phyloP scores from a whole-genome alignment of 768 basidiomycete species.

The Mycena belliarum region DNA sequence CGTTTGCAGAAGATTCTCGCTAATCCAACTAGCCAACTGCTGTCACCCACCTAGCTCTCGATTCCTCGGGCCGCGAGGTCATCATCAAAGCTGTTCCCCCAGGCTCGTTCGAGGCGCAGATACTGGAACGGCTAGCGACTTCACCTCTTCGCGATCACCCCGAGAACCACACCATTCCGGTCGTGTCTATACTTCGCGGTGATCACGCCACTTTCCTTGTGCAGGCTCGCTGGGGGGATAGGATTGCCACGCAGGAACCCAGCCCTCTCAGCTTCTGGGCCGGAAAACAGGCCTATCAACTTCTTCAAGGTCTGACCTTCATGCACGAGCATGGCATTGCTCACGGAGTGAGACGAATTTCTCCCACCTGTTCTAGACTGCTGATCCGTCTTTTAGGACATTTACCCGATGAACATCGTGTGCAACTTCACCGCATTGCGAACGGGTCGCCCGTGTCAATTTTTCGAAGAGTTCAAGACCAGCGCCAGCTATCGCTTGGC shows the following conservation, averaged over 20 bases:
- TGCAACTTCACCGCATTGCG: too few species aligned
- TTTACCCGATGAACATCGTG: too few species aligned
- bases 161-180: constrained; percentile 4
- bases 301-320: neutral
- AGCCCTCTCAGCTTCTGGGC: neutral
- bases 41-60: neutral
- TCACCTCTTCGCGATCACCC: neutral
- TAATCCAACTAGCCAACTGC: neutral
- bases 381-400: too few species aligned
- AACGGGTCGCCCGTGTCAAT: too few species aligned
- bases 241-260: too few species aligned
- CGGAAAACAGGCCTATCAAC: neutral
- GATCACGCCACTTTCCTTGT: neutral
- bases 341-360: neutral
- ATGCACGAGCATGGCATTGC: constrained; percentile 1
- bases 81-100: neutral
- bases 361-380: too few species aligned
- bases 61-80: neutral
- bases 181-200: neutral
- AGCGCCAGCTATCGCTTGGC: too few species aligned
- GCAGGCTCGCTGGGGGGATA: neutral
- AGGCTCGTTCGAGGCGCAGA: neutral
- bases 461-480: too few species aligned
- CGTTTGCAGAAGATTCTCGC: too few species aligned
- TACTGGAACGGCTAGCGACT: neutral